phyloP scores from a whole-genome alignment of 1,284 basidiomycete species.

The Sanghuangporus sanghuang region DNA sequence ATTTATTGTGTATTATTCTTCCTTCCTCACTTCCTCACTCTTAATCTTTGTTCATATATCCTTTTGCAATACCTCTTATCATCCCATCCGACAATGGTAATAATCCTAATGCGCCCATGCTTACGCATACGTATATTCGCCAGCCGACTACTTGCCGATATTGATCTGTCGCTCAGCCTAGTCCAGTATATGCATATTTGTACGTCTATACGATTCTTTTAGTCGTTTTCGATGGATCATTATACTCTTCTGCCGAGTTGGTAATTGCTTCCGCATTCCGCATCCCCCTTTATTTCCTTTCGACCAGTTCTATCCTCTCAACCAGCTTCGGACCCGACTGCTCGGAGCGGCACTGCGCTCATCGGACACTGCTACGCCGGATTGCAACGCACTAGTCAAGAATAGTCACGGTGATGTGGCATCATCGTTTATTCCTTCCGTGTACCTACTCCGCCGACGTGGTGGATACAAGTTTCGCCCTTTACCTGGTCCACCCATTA shows the following conservation, averaged over 20 bases:
- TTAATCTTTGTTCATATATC: background rate
- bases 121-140: background rate
- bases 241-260: background rate
- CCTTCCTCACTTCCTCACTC: background rate
- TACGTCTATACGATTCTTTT: background rate
- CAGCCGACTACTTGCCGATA: background rate
- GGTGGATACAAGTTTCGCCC: background rate
- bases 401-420: background rate
- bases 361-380: background rate
- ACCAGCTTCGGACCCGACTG: background rate
- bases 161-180: background rate
- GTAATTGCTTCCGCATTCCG: background rate
- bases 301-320: background rate
- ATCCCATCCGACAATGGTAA: background rate
- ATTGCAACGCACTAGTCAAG: background rate
- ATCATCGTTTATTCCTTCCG: background rate
- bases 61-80: background rate
- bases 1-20: constrained; percentile 2
- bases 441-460: background rate
- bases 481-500: background rate
- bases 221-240: background rate
- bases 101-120: background rate
- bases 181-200: background rate
- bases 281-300: background rate
- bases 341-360: background rate